These are phyloP conservation scores for Botryotinia narcissicola DNA, from an alignment of 2,329 filamentous ascomycete species.

Conservation along the genomic window DNA sequence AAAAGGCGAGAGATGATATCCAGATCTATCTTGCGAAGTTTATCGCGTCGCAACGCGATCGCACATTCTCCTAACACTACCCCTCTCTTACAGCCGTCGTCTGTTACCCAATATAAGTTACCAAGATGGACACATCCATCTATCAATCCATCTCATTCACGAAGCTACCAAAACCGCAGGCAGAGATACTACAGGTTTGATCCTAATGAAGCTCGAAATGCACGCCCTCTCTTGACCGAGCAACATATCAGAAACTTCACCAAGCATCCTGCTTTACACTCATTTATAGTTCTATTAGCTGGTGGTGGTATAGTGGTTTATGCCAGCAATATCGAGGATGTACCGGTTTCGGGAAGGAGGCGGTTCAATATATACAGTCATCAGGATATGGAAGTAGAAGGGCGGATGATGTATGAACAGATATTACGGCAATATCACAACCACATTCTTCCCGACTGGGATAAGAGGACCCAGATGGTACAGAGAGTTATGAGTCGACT, in stretches of 20 bases:
- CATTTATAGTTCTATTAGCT: slow-evolving; percentile 44
- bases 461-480: slow-evolving; percentile 56
- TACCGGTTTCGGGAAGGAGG: slow-evolving; percentile 67
- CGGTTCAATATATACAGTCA: slow-evolving; percentile 70
- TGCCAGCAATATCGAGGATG: slow-evolving; percentile 65
- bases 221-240: slow-evolving; percentile 42
- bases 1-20: not conserved
- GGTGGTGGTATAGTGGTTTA: slow-evolving; percentile 55
- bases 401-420: slow-evolving; percentile 53
- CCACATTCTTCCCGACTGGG: slow-evolving; percentile 55
- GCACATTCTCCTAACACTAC: not conserved
- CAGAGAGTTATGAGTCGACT: slow-evolving; percentile 63
- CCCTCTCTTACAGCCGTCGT: not conserved
- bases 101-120: not conserved
- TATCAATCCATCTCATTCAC: slow-evolving; percentile 11
- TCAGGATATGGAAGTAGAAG: slow-evolving; percentile 52
- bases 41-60: not conserved
- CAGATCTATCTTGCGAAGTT: not conserved
- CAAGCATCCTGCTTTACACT: slow-evolving; percentile 41
- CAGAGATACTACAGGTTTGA: slow-evolving; percentile 26
- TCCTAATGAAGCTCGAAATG: slow-evolving; percentile 26
- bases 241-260: slow-evolving; percentile 39
- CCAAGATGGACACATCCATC: not conserved
- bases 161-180: not conserved
- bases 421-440: slow-evolving; percentile 55